These are phyloP conservation scores for Brassica balearica DNA, from an alignment of 441 rosid species.

Conservation along the genomic window DNA sequence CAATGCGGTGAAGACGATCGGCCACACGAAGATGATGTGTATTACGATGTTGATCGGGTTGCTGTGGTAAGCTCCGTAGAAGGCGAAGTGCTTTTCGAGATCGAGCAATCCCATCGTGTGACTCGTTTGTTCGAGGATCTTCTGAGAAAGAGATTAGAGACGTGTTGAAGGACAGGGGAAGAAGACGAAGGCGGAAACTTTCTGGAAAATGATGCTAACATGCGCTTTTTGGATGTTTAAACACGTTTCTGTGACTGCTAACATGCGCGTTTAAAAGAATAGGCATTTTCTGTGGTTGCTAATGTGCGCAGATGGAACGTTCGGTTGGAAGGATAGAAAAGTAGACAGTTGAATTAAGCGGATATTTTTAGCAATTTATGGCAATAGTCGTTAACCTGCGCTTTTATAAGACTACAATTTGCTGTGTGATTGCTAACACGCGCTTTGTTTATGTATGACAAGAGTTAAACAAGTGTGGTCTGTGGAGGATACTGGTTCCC, in stretches of 20 bases:
- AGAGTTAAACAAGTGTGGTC: conserved; percentile 20
- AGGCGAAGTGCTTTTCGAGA: conserved; percentile 88
- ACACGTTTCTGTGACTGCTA: background rate
- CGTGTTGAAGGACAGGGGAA: conserved; percentile 5
- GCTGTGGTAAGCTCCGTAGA: conserved; percentile 91
- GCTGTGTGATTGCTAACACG: conserved; percentile 8
- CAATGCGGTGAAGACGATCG: conserved; percentile 67
- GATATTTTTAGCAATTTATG: conserved; percentile 1
- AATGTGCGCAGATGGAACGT: background rate
- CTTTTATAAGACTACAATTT: background rate
- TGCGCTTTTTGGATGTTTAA: background rate
- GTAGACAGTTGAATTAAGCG: background rate
- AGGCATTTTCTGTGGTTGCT: background rate
- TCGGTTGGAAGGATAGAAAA: background rate
- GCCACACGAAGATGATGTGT: conserved; percentile 89
- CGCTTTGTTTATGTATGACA: conserved; percentile 22
- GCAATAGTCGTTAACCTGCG: background rate
- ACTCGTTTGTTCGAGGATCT: conserved; percentile 26
- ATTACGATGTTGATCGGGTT: conserved; percentile 73
- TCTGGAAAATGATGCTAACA: background rate
- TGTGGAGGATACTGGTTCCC: conserved; percentile 49
- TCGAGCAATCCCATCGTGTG: conserved; percentile 65
- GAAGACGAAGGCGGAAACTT: conserved; percentile 20
- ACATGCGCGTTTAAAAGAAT: background rate
- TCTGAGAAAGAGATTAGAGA: conserved; percentile 2